These are phyloP conservation scores for Megacollybia marginata DNA, from an alignment of 768 basidiomycete species.

Conservation along the genomic window DNA sequence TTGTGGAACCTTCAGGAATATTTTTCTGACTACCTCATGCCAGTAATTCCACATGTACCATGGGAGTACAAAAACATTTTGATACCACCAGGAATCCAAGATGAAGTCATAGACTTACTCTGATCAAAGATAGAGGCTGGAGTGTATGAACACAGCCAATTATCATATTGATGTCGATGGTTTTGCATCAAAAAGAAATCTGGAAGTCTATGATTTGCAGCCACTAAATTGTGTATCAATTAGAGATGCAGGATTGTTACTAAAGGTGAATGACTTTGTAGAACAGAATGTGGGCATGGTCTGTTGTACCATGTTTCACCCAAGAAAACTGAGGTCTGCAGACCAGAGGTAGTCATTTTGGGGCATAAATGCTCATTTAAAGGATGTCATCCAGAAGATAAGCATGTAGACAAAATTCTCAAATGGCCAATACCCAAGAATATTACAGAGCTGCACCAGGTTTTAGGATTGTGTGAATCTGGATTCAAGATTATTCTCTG, in stretches of 20 bases:
- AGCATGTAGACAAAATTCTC: slow-evolving; percentile 18
- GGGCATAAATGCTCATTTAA: slow-evolving; percentile 24
- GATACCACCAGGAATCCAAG: slow-evolving; percentile 21
- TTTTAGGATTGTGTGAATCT: slow-evolving; percentile 18
- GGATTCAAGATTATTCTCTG: slow-evolving; percentile 12
- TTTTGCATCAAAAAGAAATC: slow-evolving; percentile 21
- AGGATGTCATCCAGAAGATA: slow-evolving; percentile 19
- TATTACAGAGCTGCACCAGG: slow-evolving; percentile 12
- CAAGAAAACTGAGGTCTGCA: slow-evolving; percentile 10
- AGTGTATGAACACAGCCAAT: slow-evolving; percentile 4
- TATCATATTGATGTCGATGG: slow-evolving; percentile 15
- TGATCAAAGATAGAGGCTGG: slow-evolving; percentile 17
- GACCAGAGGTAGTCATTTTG: slow-evolving; percentile 15
- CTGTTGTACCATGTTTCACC: slow-evolving; percentile 7
- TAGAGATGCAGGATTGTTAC: slow-evolving; percentile 16
- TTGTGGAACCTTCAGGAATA: slow-evolving; percentile 14
- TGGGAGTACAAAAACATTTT: slow-evolving; percentile 22
- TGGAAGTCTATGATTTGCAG: slow-evolving; percentile 18
- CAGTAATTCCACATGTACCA: slow-evolving; percentile 22
- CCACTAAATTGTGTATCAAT: slow-evolving; percentile 24
- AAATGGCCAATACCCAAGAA: slow-evolving; percentile 11
- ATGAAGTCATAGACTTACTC: slow-evolving; percentile 16
- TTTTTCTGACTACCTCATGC: slow-evolving; percentile 10
- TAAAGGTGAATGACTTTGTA: slow-evolving; percentile 6
- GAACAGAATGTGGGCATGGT: slow-evolving; percentile 14